Conservation (phyloP, 2,329 filamentous ascomycete genomes). For the Ascochyta pisi region DNA sequence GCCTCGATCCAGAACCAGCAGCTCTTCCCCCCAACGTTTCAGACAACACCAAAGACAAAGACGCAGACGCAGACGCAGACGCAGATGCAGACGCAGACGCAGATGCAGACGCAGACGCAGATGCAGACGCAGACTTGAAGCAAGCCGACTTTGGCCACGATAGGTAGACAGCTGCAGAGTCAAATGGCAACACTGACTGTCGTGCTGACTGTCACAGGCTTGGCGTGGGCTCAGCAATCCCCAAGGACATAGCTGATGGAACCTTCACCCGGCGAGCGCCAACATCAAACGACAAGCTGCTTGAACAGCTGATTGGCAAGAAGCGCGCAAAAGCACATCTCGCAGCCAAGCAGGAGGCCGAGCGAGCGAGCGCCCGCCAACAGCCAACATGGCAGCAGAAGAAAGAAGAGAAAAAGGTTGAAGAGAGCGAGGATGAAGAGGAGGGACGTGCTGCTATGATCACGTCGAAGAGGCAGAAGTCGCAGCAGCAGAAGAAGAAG, state of each 20-base stretch:
- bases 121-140: slow-evolving; percentile 60
- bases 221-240: slow-evolving; percentile 48
- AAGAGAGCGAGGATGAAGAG: slow-evolving; percentile 51
- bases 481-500: too few relatives aligned
- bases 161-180: slow-evolving; percentile 49
- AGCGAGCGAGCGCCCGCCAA: slow-evolving; percentile 30
- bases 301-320: slow-evolving; percentile 53
- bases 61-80: slow-evolving; percentile 51
- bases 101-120: slow-evolving; percentile 60
- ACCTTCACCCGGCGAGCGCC: slow-evolving; percentile 45
- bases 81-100: slow-evolving; percentile 57
- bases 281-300: slow-evolving; percentile 52
- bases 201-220: slow-evolving; percentile 34
- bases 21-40: slow-evolving; percentile 48
- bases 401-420: slow-evolving; percentile 23
- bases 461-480: too few relatives aligned
- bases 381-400: slow-evolving; percentile 26
- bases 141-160: slow-evolving; percentile 62
- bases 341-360: slow-evolving; percentile 32
- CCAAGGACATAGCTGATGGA: slow-evolving; percentile 47
- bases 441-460: slow-evolving; percentile 39
- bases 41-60: slow-evolving; percentile 54
- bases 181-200: too few relatives aligned
- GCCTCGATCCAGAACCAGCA: slow-evolving; percentile 48
- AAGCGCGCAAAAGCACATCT: slow-evolving; percentile 49